Conservation (phyloP, 2,329 filamentous ascomycete genomes). For the Penicillium sp. region DNA sequence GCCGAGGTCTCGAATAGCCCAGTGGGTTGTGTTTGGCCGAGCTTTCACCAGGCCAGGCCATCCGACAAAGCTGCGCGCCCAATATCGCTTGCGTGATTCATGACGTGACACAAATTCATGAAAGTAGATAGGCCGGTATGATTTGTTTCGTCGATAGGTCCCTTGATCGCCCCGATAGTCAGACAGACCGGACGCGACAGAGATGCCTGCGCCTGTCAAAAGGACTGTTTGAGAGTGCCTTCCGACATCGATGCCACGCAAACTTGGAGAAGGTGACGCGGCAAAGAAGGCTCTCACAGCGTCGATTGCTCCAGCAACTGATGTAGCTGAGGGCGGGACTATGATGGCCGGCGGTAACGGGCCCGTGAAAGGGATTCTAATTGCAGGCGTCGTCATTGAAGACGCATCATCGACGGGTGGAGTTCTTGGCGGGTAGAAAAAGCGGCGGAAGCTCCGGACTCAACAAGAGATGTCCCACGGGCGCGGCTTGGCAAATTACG, state of each 20-base stretch:
- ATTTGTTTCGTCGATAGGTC: slow-evolving; percentile 88
- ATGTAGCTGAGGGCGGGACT: slow-evolving; percentile 69
- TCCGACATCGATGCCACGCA: slow-evolving; percentile 44
- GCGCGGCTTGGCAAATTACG: slow-evolving; percentile 8
- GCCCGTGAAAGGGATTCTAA: slow-evolving; percentile 89
- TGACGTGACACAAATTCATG: slow-evolving; percentile 82
- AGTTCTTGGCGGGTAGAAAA: slow-evolving; percentile 10
- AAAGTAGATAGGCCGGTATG: slow-evolving; percentile 88
- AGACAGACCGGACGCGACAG: slow-evolving; percentile 85
- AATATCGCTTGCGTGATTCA: slow-evolving; percentile 86
- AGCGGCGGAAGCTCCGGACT: slow-evolving; percentile 1
- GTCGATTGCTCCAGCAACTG: slow-evolving; percentile 68
- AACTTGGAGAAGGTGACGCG: slow-evolving; percentile 53
- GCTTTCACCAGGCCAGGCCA: slow-evolving; percentile 80
- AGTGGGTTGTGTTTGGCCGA: slow-evolving; percentile 75
- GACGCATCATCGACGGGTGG: slow-evolving; percentile 28
- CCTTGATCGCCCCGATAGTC: slow-evolving; percentile 89
- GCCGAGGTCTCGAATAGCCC: slow-evolving; percentile 70
- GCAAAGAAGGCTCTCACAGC: slow-evolving; percentile 76
- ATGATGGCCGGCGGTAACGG: slow-evolving; percentile 73
- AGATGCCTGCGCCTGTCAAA: slow-evolving; percentile 83
- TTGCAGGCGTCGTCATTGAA: slow-evolving; percentile 66
- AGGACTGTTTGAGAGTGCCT: slow-evolving; percentile 60
- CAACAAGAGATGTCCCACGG: slow-evolving; percentile 6
- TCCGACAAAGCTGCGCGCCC: slow-evolving; percentile 90